Base-by-base conservation (phyloP, 257 asterid genomes). In the Penstemon barbatus region DNA sequence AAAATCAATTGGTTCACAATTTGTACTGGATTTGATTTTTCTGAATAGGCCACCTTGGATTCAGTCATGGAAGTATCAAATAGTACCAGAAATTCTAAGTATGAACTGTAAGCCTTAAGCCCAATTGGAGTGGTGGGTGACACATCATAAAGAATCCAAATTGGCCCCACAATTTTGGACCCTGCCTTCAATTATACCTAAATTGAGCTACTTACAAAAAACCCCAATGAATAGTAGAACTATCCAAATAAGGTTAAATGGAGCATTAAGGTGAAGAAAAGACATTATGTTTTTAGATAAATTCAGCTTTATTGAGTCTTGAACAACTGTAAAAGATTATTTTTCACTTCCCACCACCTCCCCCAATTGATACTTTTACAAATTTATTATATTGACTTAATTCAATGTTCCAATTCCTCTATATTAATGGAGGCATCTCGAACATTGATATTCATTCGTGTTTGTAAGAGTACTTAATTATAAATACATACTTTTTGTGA, bases 281-380 rank as follows among this genome's bases (percentile, higher is more conserved):
- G 33, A 59, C 60, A 66, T 62, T 57, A 25, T 25, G 33, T 25
- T 25, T 1, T 72, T 42, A 15, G 65, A 33, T 25, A 25, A 25
- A 0, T 25, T 25, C 33, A 25, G 56, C 38, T 36, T 11, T 57
- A 50, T 61, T 72, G 18, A 68, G 77, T 74, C 75, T 63, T 72
- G n/a, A 77, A 78, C 81, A 78, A 78, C 83, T 81, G 75, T 75
- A 81, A 81, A 73, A 60, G 53, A 49, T 53, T 25, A 53, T 5
- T 36, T 46, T 37, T 54, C 33, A 25, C 33, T 8, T 15, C 50
- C 51, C 75, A 45, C n/a, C 37, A 42, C 54, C 40, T n/a, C 11
- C 6, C 19, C 63, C 52, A 50, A 40, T 33, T 4, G 3, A 10
- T 11, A 6, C 56, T 25, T 64, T 46, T 1, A 18, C 56, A 45